Evolutionary conservation across 2,329 filamentous ascomycete species (phyloP).

Genomic region (Ophiostoma quercus): DNA sequence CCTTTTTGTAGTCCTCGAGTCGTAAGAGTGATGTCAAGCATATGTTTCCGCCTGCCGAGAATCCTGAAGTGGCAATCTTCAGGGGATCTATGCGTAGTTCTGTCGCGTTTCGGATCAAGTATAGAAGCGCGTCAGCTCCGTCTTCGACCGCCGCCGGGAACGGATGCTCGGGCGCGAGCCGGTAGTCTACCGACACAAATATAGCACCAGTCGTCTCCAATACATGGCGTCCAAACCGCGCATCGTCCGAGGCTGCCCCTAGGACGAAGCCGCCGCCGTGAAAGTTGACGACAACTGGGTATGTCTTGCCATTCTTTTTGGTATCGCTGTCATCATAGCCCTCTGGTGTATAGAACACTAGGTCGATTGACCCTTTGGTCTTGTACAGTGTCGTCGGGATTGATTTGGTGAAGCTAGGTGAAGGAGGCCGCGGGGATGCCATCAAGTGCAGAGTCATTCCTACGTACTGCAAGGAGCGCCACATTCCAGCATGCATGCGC

Average conservation of each 20-base stretch:
- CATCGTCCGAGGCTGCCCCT: slow-evolving; percentile 58
- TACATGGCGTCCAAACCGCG: slow-evolving; percentile 54
- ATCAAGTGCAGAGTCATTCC: slow-evolving; percentile 64
- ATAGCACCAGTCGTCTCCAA: slow-evolving; percentile 47
- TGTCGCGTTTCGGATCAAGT: slow-evolving; percentile 51
- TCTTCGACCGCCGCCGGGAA: slow-evolving; percentile 63
- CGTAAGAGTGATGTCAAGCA: slow-evolving; percentile 43
- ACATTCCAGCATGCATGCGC: slow-evolving; percentile 57
- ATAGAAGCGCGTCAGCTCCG: slow-evolving; percentile 58
- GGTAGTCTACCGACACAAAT: slow-evolving; percentile 61
- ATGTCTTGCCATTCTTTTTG: slow-evolving; percentile 27
- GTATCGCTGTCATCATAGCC: slow-evolving; percentile 32
- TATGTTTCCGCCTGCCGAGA: slow-evolving; percentile 58
- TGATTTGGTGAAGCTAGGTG: slow-evolving; percentile 53
- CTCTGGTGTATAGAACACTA: slow-evolving; percentile 42
- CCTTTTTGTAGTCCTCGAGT: slow-evolving; percentile 32
- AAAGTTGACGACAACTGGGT: slow-evolving; percentile 57
- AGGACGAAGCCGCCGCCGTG: slow-evolving; percentile 64
- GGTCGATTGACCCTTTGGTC: slow-evolving; percentile 33
- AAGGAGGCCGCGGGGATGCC: slow-evolving; percentile 55
- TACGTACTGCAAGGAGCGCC: slow-evolving; percentile 62
- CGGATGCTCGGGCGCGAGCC: slow-evolving; percentile 59
- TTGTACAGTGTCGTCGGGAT: slow-evolving; percentile 44
- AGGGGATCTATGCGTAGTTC: slow-evolving; percentile 54
- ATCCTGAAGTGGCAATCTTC: slow-evolving; percentile 56